Evolutionary conservation across 495 filamentous ascomycete species (phyloP).

Genomic region (Glutinoglossum americanum): DNA sequence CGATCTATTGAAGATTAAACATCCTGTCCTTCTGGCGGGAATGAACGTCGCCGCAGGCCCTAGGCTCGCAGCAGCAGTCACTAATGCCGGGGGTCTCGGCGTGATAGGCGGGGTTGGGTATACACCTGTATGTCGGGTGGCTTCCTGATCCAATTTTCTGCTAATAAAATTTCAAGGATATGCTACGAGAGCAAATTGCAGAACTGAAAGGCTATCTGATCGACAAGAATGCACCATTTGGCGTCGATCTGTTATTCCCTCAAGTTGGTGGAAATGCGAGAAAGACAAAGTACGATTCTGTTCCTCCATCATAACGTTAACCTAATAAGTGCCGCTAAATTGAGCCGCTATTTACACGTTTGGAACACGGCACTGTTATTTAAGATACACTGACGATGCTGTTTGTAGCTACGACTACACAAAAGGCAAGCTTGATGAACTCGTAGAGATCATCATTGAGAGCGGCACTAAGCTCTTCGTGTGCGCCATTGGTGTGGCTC

Average conservation of each 20-base stretch:
- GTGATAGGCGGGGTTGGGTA: constrained; percentile 94
- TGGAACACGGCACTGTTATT: not conserved
- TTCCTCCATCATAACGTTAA: not conserved
- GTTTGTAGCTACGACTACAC: constrained; percentile 85
- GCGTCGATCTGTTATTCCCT: constrained; percentile 83
- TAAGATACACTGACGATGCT: not conserved
- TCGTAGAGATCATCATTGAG: constrained; percentile 82
- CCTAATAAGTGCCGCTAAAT: not conserved
- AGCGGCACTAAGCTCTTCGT: constrained; percentile 84
- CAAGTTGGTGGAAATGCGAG: constrained; percentile 85
- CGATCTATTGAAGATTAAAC: constrained; percentile 91
- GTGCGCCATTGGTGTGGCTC: constrained; percentile 86
- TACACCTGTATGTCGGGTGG: constrained; percentile 35
- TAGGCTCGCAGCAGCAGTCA: constrained; percentile 89
- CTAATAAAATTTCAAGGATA: constrained; percentile 31
- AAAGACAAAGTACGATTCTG: constrained; percentile 59
- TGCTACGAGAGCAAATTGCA: constrained; percentile 83
- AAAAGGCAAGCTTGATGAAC: constrained; percentile 87
- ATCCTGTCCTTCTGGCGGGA: constrained; percentile 84
- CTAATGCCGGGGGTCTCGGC: constrained; percentile 89
- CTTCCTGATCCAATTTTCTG: not conserved
- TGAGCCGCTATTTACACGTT: not conserved
- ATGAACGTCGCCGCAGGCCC: constrained; percentile 99
- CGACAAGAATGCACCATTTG: constrained; percentile 96
- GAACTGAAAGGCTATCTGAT: constrained; percentile 78